These are phyloP conservation scores for Nannochloris sp. DNA, from an alignment of 139 green algal genomes.

Conservation along the genomic window DNA sequence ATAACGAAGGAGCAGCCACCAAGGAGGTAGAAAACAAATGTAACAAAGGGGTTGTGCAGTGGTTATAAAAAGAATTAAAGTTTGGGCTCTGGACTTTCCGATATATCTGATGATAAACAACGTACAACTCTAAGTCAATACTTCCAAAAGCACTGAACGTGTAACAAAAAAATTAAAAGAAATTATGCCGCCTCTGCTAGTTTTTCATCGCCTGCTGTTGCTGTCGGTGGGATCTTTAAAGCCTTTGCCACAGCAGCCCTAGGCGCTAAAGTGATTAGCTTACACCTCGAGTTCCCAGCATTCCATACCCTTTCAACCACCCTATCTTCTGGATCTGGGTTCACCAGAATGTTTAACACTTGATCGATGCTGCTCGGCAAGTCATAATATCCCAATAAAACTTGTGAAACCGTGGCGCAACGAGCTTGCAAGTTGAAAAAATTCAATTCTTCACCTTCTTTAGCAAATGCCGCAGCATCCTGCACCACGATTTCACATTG, in stretches of 20 bases:
- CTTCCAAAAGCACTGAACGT: too few species aligned
- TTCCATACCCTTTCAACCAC: constrained; percentile 6
- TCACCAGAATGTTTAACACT: constrained; percentile 29
- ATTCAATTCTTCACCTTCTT: constrained; percentile 29
- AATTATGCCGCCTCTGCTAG: too few species aligned
- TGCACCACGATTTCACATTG: constrained; percentile 23
- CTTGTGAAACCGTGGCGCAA: constrained; percentile 4
- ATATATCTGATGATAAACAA: too few species aligned
- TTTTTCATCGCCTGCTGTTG: too few species aligned
- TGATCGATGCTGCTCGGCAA: constrained; percentile 22
- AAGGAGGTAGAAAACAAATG: too few species aligned
- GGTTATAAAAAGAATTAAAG: too few species aligned
- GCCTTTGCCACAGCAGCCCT: background rate
- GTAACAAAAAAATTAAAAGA: too few species aligned
- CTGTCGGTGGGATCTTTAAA: too few species aligned
- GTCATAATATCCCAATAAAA: constrained; percentile 45
- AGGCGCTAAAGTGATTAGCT: constrained; percentile 4
- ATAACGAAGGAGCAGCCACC: too few species aligned
- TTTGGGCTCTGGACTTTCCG: too few species aligned
- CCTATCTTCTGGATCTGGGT: constrained; percentile 10
- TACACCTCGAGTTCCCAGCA: constrained; percentile 1
- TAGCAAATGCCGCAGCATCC: constrained; percentile 7
- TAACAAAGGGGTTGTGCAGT: too few species aligned
- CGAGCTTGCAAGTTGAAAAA: constrained; percentile 36
- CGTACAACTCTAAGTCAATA: too few species aligned